phyloP scores from a whole-genome alignment of 73 alveolate genomes.

The Blepharisma japonicum region DNA sequence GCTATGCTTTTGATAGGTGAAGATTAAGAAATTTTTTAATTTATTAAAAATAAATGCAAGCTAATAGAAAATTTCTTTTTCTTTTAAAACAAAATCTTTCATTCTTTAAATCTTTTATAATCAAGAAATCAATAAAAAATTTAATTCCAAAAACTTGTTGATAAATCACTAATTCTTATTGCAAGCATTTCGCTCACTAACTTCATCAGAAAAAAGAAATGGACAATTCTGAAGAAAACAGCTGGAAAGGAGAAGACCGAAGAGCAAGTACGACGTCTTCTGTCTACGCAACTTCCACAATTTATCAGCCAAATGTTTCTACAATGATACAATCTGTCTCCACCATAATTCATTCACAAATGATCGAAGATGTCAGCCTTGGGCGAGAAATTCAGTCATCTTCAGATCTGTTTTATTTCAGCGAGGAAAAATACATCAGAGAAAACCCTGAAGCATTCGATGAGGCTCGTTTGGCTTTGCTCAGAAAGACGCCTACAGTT shows the following conservation, averaged over 20 bases:
- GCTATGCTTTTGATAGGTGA: no score
- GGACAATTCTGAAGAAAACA: conserved; percentile 26
- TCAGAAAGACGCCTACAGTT: conserved; percentile 90
- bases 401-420: conserved; percentile 90
- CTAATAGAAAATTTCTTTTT: no score
- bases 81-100: no score
- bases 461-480: conserved; percentile 74
- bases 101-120: no score
- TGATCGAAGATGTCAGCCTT: conserved; percentile 84
- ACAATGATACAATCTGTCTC: conserved; percentile 89
- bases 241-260: conserved; percentile 40
- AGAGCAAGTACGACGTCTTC: conserved; percentile 49
- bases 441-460: conserved; percentile 95
- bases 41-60: no score
- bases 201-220: not conserved
- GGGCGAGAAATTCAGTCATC: conserved; percentile 84
- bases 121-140: no score
- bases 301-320: conserved; percentile 91
- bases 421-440: conserved; percentile 94
- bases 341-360: conserved; percentile 89
- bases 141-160: no score
- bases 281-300: conserved; percentile 61
- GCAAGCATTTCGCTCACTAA: no score
- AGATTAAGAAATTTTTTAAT: no score
- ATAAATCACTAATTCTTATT: no score